Evolutionary conservation across 73 alveolate species (phyloP), one percentile per base, ranked within the genome.

Genomic region (Uronychia binucleata): DNA sequence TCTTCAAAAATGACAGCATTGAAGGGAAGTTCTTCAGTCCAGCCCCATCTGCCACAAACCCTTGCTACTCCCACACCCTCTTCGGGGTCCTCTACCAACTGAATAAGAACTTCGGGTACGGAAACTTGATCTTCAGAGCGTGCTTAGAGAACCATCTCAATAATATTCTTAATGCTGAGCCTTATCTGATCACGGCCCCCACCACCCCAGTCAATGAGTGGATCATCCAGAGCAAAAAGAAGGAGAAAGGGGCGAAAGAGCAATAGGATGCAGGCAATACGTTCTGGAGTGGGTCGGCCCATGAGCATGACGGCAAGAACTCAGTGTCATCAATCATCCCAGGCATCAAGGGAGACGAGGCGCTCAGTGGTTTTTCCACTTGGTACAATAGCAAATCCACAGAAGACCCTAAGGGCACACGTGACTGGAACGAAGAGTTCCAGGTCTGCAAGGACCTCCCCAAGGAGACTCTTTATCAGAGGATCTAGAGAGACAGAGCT

Each of bases 361-460:
- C 88, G 60, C 83, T 78, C 0, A 75, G 77, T 25, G 88, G 77
- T 88, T 19, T 46, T 46, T n/a, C n/a, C n/a, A n/a, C n/a, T n/a
- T n/a, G n/a, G n/a, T n/a, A n/a, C 31, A 83, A 84, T 30, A 77
- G 81, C 30, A 83, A 90, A 33, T 93, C 79, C 35, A 98, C 97
- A 31, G 77, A 89, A 14, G 99, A 95, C 60, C 93, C 92, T 1
- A 86, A 81, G 11, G 96, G 96, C 26, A 60, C 91, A 13, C 86
- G 99, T 79, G 99, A 95, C 87, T 95, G 99, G 98, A 95, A 95
- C 79, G 99, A 95, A 94, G 99, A 95, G 77, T 92, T 94, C 79
- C 78, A 95, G 82, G 96, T 95, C 57, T 93, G 92, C 35, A 81
- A 94, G 34, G 93, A 86, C 75, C 83, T 95, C 75, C 98, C 98